A percentile compares a stretch with the other conserved stretches of the same genome.
Conservation (phyloP, 768 basidiomycete species). For the Tricholoma sp. region DNA sequence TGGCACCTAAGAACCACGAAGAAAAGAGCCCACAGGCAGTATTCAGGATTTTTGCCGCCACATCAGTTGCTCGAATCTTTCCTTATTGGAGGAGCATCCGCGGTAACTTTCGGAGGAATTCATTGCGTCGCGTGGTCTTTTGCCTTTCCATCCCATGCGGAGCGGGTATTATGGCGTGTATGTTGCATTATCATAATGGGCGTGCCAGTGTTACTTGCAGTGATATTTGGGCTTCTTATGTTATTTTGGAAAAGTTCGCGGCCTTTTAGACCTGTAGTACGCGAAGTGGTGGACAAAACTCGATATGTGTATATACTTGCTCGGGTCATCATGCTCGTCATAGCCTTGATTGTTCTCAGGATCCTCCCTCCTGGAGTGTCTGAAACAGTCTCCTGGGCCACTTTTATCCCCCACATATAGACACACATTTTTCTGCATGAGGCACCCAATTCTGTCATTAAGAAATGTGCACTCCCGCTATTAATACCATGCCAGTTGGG, state of each 20-base stretch:
- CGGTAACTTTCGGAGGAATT: background rate
- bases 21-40: background rate
- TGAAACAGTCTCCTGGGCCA: background rate
- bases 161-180: background rate
- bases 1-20: background rate
- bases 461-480: background rate
- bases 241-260: background rate
- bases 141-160: background rate
- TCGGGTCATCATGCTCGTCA: background rate
- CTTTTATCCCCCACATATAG: conserved; percentile 1
- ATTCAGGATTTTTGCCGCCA: background rate
- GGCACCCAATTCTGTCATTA: background rate
- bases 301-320: background rate
- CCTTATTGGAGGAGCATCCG: background rate
- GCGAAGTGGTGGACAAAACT: background rate
- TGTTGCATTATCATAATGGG: background rate
- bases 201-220: background rate
- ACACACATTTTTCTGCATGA: background rate
- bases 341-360: background rate
- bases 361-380: background rate
- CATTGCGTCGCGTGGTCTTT: conserved; percentile 4
- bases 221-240: background rate
- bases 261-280: background rate
- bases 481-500: background rate
- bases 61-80: background rate